Conservation (phyloP, 257 asterid genomes). For the Parsonsia alboflavescens region DNA sequence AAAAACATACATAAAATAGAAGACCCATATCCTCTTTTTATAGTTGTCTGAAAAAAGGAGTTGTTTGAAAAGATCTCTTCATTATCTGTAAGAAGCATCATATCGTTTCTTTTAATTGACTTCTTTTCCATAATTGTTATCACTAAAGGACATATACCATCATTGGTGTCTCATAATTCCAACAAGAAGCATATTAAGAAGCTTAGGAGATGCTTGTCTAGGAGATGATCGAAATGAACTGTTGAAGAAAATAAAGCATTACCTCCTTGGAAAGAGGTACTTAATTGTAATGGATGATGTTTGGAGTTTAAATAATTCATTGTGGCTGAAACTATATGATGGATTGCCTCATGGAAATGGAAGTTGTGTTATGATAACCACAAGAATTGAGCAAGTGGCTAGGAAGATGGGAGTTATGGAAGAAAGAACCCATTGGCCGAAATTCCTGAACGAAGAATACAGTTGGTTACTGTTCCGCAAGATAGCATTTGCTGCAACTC, state of each 20-base stretch:
- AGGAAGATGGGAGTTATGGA: slow-evolving; percentile 29
- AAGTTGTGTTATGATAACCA: slow-evolving; percentile 31
- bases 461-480: slow-evolving; percentile 32
- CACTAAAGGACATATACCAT: too few species aligned
- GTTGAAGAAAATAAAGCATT: slow-evolving; percentile 29
- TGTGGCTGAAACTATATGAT: slow-evolving; percentile 24
- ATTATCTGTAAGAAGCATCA: too few species aligned
- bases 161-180: too few species aligned
- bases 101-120: too few species aligned
- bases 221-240: slow-evolving; percentile 31
- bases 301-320: slow-evolving; percentile 25
- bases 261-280: slow-evolving; percentile 30
- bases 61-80: too few species aligned
- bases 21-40: too few species aligned
- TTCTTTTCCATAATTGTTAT: too few species aligned
- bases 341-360: slow-evolving; percentile 35
- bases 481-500: slow-evolving; percentile 32
- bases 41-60: too few species aligned
- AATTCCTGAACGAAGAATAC: slow-evolving; percentile 26
- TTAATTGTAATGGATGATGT: slow-evolving; percentile 34
- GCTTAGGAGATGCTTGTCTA: slow-evolving; percentile 31
- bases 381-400: slow-evolving; percentile 29
- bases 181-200: slow-evolving; percentile 34
- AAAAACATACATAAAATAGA: too few species aligned
- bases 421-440: slow-evolving; percentile 31